Conservation (phyloP, 2,329 filamentous ascomycete genomes). For the Exophiala lecanii-corni region DNA sequence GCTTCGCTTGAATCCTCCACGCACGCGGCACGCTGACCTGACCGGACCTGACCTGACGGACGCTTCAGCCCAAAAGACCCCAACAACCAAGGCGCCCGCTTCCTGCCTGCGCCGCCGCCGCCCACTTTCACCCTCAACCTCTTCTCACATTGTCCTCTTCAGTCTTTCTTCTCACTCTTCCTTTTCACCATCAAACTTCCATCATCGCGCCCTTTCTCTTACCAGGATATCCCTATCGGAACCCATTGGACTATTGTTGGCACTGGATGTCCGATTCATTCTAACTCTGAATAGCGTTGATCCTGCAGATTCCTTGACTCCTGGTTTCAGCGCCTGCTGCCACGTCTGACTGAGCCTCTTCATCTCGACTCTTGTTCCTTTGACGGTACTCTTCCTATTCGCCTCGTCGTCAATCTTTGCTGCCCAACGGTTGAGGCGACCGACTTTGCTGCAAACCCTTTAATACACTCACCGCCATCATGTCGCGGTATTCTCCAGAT, state of each 20-base stretch:
- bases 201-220: conserved; percentile 10
- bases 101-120: conserved; percentile 21
- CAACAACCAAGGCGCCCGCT: too few species aligned
- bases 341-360: conserved; percentile 15
- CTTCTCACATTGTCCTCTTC: neutral
- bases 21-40: too few species aligned
- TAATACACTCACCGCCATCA: conserved; percentile 11
- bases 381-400: conserved; percentile 19
- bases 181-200: conserved; percentile 1
- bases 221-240: conserved; percentile 8
- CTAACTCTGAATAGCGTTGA: neutral
- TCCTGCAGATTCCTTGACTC: neutral
- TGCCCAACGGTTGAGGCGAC: conserved; percentile 23
- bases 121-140: conserved; percentile 6
- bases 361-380: conserved; percentile 12
- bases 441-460: conserved; percentile 8
- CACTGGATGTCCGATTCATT: neutral
- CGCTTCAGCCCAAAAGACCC: neutral
- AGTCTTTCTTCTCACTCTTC: conserved; percentile 9
- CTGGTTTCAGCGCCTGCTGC: neutral
- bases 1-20: conserved; percentile 8
- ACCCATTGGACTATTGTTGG: conserved; percentile 15
- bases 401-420: conserved; percentile 14
- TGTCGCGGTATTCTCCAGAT: conserved; percentile 20
- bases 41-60: too few species aligned